Evolutionary conservation across 768 basidiomycete genomes (phyloP).

Genomic region (Coprinellus aureogranulatus): DNA sequence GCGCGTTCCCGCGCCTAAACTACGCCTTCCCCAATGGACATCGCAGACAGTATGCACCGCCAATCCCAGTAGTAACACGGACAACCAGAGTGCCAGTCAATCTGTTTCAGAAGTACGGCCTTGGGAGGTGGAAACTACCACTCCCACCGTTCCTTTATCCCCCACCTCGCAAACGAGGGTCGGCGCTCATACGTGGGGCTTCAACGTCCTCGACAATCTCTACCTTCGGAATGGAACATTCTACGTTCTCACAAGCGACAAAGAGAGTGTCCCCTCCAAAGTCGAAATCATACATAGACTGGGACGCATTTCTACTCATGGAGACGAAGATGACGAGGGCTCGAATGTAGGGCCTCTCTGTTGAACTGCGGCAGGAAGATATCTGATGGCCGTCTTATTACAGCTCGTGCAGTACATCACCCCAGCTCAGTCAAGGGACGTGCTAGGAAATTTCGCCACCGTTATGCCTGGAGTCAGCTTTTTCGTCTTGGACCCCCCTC

Average conservation of each 20-base stretch:
- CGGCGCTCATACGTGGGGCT: constrained; percentile 39
- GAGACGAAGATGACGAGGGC: no score
- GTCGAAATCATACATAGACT: constrained; percentile 33
- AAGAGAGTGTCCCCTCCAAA: constrained; percentile 39
- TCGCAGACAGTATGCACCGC: no score
- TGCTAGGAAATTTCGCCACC: constrained; percentile 19
- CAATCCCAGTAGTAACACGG: no score
- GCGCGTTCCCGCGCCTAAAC: no score
- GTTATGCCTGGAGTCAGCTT: constrained; percentile 22
- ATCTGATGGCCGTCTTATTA: constrained; percentile 6
- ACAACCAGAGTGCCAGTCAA: no score
- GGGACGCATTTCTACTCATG: neutral
- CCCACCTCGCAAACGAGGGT: neutral
- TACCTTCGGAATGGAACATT: constrained; percentile 76
- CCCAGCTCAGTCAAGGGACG: constrained; percentile 16
- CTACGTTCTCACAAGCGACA: constrained; percentile 51
- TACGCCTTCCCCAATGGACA: no score
- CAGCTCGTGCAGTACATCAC: constrained; percentile 15
- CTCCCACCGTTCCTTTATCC: neutral
- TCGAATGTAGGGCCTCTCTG: no score
- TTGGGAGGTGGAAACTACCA: neutral
- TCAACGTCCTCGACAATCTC: constrained; percentile 70
- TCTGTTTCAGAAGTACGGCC: no score
- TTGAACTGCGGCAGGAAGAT: neutral
- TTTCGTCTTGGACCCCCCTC: constrained; percentile 28